A percentile compares a stretch with the other conserved stretches of the same genome.
phyloP scores from a whole-genome alignment of 495 filamentous ascomycete species.

The Aspergillus asperescens region DNA sequence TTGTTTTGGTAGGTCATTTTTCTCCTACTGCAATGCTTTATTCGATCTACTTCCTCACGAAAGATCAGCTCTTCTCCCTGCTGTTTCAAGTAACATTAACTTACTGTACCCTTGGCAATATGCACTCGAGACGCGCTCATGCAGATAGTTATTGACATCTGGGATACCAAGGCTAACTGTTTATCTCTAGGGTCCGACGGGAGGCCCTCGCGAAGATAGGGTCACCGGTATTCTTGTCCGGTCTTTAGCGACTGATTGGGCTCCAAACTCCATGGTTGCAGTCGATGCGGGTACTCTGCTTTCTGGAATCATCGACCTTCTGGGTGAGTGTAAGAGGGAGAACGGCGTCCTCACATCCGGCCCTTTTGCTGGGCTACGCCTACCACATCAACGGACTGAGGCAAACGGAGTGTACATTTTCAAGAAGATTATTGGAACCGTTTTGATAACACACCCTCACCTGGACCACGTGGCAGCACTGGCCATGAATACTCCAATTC shows the following conservation, averaged over 20 bases:
- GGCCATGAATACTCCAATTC: slow-evolving; percentile 83
- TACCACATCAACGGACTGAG: slow-evolving; percentile 55
- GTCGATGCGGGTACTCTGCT: slow-evolving; percentile 92
- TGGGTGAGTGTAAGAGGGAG: slow-evolving; percentile 48
- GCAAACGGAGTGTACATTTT: slow-evolving; percentile 79
- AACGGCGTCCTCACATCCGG: slow-evolving; percentile 34
- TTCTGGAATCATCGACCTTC: slow-evolving; percentile 68
- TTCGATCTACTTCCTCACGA: background rate
- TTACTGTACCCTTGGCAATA: background rate
- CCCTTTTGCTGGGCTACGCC: slow-evolving; percentile 70
- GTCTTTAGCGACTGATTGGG: slow-evolving; percentile 71
- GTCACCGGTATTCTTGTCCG: slow-evolving; percentile 86
- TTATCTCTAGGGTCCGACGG: slow-evolving; percentile 72
- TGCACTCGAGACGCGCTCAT: background rate
- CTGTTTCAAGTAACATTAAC: background rate
- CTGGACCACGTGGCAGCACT: slow-evolving; percentile 89
- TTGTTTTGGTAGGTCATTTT: slow-evolving; percentile 1
- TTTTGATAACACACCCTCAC: slow-evolving; percentile 90
- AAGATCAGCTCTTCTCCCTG: background rate
- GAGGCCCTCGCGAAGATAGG: slow-evolving; percentile 84
- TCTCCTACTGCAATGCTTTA: background rate
- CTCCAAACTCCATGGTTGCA: slow-evolving; percentile 71
- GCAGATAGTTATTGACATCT: slow-evolving; percentile 18
- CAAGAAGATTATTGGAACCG: slow-evolving; percentile 72
- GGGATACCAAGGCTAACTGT: slow-evolving; percentile 23